phyloP scores from a whole-genome alignment of 176 grass and related monocot genomes.

The Stipa capillata region DNA sequence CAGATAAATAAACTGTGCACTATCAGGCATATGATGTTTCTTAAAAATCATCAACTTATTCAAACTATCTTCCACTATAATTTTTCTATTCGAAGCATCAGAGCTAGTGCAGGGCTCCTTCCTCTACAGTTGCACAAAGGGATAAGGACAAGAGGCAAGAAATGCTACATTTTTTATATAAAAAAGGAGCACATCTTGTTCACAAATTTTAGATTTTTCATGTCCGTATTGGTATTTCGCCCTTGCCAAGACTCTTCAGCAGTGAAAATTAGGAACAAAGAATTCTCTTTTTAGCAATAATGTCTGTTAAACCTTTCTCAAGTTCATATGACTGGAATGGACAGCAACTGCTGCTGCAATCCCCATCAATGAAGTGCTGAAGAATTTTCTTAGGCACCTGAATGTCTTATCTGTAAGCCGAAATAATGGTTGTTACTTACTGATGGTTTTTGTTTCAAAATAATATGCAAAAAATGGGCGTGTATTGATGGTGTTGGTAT shows the following conservation, averaged over 20 bases:
- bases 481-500: neutral
- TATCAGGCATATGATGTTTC: neutral
- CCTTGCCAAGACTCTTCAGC: no score
- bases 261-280: no score
- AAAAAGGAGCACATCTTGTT: neutral
- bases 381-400: neutral
- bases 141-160: no score
- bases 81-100: neutral
- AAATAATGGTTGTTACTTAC: neutral
- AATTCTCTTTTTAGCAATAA: neutral
- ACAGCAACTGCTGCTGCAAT: neutral
- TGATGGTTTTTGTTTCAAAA: neutral
- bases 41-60: neutral
- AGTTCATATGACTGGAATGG: slow-evolving; percentile 1
- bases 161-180: no score
- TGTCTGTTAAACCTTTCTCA: neutral
- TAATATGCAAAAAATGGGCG: neutral
- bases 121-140: no score
- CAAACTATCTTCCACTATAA: neutral
- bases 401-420: neutral
- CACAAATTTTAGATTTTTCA: neutral
- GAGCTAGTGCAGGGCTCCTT: neutral
- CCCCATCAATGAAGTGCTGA: neutral
- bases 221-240: no score
- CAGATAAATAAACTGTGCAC: neutral